Conservation (phyloP, 2,329 filamentous ascomycete genomes). For the Phyllosticta ampelicida region DNA sequence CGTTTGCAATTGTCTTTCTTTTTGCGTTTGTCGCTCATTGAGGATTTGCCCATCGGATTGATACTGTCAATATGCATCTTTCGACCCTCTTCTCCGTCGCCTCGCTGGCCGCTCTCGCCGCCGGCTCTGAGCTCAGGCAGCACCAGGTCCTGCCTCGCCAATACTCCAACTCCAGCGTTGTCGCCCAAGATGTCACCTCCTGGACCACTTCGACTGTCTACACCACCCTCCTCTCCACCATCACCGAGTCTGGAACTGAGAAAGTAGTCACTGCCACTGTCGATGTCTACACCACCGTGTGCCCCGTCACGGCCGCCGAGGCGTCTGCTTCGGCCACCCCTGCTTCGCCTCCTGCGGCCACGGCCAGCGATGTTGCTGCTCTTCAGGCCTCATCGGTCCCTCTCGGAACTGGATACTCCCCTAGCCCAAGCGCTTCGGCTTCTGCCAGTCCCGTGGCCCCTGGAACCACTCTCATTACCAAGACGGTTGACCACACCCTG, state of each 20-base stretch:
- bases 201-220: constrained; percentile 11
- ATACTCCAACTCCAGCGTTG: constrained; percentile 9
- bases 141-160: constrained; percentile 8
- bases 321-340: constrained; percentile 17
- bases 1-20: not conserved
- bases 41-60: not conserved
- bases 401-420: constrained; percentile 14
- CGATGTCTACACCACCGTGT: constrained; percentile 31
- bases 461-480: constrained; percentile 5
- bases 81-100: not conserved
- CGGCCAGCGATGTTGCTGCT: constrained; percentile 5
- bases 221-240: constrained; percentile 9
- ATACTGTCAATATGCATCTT: not conserved
- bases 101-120: constrained; percentile 12
- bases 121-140: constrained; percentile 20
- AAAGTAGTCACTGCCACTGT: constrained; percentile 11
- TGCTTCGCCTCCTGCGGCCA: not conserved
- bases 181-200: constrained; percentile 4
- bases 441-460: constrained; percentile 9
- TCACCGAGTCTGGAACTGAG: constrained; percentile 11
- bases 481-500: constrained; percentile 6
- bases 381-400: constrained; percentile 11
- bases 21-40: not conserved
- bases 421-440: not conserved
- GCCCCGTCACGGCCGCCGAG: constrained; percentile 27